Evolutionary conservation across 371 early-diverging fungal species (phyloP).

Genomic region (Mucor sp.): DNA sequence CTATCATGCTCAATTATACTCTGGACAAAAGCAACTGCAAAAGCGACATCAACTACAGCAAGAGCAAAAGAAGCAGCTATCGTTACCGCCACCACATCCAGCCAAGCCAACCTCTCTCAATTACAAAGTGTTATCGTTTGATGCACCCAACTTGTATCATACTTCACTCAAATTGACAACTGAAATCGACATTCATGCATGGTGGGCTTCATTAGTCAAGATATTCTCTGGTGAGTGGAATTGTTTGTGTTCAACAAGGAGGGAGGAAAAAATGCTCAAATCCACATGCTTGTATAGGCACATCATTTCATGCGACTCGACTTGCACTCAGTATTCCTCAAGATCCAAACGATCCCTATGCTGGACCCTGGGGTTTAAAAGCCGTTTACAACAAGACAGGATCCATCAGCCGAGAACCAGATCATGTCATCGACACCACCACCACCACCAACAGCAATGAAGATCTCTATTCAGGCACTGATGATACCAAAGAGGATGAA

Average conservation of each 20-base stretch:
- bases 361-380: slow-evolving; percentile 54
- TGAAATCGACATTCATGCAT: slow-evolving; percentile 48
- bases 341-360: slow-evolving; percentile 50
- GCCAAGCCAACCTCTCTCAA: slow-evolving; percentile 24
- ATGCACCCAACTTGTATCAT: slow-evolving; percentile 50
- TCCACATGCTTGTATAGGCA: slow-evolving; percentile 15
- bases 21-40: slow-evolving; percentile 43
- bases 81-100: slow-evolving; percentile 15
- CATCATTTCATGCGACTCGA: slow-evolving; percentile 48
- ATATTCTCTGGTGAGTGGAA: slow-evolving; percentile 35
- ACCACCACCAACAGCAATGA: neutral
- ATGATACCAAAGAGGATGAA: slow-evolving; percentile 15
- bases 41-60: slow-evolving; percentile 33
- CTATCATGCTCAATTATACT: slow-evolving; percentile 52
- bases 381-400: slow-evolving; percentile 43
- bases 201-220: slow-evolving; percentile 48
- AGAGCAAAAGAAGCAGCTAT: slow-evolving; percentile 20
- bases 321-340: slow-evolving; percentile 48
- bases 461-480: slow-evolving; percentile 4
- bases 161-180: slow-evolving; percentile 44
- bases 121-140: slow-evolving; percentile 37
- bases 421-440: neutral
- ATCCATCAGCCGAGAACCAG: slow-evolving; percentile 22
- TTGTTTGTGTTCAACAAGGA: no score
- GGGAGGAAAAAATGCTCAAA: no score